Conservation (phyloP, 306 rosid species). For the Lathyrus sativus region DNA sequence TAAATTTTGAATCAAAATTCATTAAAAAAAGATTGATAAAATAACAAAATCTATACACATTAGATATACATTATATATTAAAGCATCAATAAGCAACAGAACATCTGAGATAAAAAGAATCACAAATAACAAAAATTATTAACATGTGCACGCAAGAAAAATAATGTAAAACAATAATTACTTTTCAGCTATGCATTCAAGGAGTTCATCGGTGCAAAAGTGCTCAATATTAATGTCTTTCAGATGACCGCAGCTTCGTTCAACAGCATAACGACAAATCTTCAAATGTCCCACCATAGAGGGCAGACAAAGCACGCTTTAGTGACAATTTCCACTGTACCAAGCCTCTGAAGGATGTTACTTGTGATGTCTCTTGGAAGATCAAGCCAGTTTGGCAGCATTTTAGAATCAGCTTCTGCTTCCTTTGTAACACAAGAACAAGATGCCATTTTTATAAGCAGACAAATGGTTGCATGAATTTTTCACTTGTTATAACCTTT, state of each 20-base stretch:
- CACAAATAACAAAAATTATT: too few species aligned
- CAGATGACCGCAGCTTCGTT: not conserved
- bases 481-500: too few species aligned
- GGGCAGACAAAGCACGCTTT: constrained; percentile 47
- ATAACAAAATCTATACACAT: too few species aligned
- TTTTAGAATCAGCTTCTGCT: not conserved
- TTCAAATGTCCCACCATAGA: constrained; percentile 42
- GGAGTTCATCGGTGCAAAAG: not conserved
- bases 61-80: not conserved
- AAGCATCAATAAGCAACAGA: not conserved
- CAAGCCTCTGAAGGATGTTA: constrained; percentile 37
- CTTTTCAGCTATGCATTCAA: not conserved
- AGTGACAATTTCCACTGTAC: constrained; percentile 31
- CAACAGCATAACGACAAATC: not conserved
- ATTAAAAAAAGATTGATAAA: not conserved
- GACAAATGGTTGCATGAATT: too few species aligned
- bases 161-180: not conserved
- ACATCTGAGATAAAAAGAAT: too few species aligned
- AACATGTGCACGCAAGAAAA: not conserved
- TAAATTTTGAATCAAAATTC: not conserved
- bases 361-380: constrained; percentile 43
- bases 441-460: not conserved
- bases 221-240: not conserved
- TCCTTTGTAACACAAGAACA: not conserved
- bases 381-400: constrained; percentile 39